Percentiles rank a stretch among this genome's conserved stretches.
Evolutionary conservation across 208 protist genomes (phyloP).

Genomic region (Sergeia podlipaevii): DNA sequence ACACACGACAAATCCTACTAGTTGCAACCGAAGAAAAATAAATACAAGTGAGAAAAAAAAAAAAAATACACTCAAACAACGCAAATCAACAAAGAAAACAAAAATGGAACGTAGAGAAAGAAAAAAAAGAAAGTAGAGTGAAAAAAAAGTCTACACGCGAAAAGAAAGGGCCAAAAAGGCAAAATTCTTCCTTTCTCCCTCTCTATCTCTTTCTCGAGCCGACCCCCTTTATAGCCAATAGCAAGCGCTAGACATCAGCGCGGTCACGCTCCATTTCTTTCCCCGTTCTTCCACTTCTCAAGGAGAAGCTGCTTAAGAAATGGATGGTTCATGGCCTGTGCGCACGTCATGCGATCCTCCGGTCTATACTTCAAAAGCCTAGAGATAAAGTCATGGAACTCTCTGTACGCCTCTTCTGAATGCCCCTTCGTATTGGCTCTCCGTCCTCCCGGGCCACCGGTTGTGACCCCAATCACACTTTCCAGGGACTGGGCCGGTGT

Average conservation of each 20-base stretch:
- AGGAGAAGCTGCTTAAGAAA: slow-evolving; percentile 58
- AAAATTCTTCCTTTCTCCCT: neutral
- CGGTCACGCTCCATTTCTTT: too few relatives aligned
- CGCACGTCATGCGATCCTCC: slow-evolving; percentile 68
- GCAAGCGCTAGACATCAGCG: too few relatives aligned
- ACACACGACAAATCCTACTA: neutral
- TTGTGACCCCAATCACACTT: slow-evolving; percentile 31
- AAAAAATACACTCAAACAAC: slow-evolving; percentile 2
- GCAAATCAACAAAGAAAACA: neutral
- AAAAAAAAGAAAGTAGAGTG: slow-evolving; percentile 1
- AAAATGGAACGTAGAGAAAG: neutral
- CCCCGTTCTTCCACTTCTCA: too few relatives aligned
- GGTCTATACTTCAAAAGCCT: slow-evolving; percentile 52
- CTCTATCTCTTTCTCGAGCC: slow-evolving; percentile 4
- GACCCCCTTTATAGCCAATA: neutral
- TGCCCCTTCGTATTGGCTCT: slow-evolving; percentile 35
- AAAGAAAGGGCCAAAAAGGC: neutral
- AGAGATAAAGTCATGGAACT: slow-evolving; percentile 64
- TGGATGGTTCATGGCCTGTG: slow-evolving; percentile 65
- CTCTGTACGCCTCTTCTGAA: slow-evolving; percentile 34
- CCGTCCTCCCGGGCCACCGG: slow-evolving; percentile 35
- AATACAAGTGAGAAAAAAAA: neutral
- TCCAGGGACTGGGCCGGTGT: slow-evolving; percentile 19
- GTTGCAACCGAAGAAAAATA: slow-evolving; percentile 7
- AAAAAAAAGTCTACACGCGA: too few relatives aligned